phyloP scores from a whole-genome alignment of 1,139 yeast species.

The Hanseniaspora uvarum region DNA sequence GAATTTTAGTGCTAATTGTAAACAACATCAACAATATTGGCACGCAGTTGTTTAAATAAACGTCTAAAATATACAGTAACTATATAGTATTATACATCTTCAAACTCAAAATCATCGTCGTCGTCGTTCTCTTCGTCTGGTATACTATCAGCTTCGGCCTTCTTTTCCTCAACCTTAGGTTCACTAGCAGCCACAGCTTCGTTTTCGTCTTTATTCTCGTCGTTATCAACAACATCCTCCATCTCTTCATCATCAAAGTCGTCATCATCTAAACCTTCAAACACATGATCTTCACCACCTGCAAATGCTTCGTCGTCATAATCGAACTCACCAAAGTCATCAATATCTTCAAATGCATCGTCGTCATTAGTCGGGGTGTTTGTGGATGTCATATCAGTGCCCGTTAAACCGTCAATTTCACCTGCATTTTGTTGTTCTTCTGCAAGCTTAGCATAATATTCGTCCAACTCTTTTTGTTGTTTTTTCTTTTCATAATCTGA shows the following conservation, averaged over 20 bases:
- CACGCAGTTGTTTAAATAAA: too few species aligned
- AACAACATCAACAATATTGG: too few species aligned
- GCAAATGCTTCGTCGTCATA: conserved; percentile 21
- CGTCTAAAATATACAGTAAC: too few species aligned
- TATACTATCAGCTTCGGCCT: conserved; percentile 26
- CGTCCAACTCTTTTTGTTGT: conserved; percentile 51
- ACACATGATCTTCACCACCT: conserved; percentile 22
- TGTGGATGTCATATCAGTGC: conserved; percentile 15
- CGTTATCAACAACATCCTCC: conserved; percentile 34
- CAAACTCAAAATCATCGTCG: conserved; percentile 28
- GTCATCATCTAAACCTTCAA: conserved; percentile 38
- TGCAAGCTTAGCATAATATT: conserved; percentile 50
- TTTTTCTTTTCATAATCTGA: conserved; percentile 35
- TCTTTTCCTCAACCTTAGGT: conserved; percentile 37
- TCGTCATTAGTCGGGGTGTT: conserved; percentile 33
- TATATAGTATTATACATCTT: conserved; percentile 20
- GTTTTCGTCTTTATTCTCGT: not conserved
- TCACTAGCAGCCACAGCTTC: conserved; percentile 40
- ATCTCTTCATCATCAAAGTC: conserved; percentile 72
- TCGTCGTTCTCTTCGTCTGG: conserved; percentile 24
- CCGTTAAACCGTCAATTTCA: conserved; percentile 23
- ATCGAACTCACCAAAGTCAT: conserved; percentile 34
- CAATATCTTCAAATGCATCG: conserved; percentile 34
- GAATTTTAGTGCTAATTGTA: too few species aligned
- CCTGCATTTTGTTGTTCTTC: conserved; percentile 42